Percentiles rank a stretch among this genome's conserved stretches.
Evolutionary conservation across 352 stramenopile genomes (phyloP).

Genomic region (Aphanomyces astaci): DNA sequence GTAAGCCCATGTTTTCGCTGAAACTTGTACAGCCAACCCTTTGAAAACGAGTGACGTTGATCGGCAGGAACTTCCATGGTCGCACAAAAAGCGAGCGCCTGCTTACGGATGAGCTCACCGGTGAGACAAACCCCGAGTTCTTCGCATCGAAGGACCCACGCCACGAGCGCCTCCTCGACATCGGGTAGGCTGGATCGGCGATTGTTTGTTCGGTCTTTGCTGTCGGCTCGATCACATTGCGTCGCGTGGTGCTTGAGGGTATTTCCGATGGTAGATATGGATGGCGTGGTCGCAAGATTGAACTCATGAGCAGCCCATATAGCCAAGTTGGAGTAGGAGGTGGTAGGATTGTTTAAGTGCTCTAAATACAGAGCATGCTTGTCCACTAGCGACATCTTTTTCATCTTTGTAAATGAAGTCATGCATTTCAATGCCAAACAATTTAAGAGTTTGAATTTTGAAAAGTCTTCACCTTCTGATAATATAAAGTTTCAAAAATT

Average conservation of each 20-base stretch:
- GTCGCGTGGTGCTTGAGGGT: background rate
- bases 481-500: no score
- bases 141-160: background rate
- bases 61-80: background rate
- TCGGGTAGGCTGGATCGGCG: background rate
- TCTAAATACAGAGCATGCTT: background rate
- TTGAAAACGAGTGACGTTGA: background rate
- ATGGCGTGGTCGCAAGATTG: background rate
- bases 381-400: background rate
- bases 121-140: background rate
- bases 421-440: no score
- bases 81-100: background rate
- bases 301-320: background rate
- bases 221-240: background rate
- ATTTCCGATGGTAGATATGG: background rate
- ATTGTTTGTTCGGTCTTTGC: background rate
- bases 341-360: background rate
- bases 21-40: conserved; percentile 21
- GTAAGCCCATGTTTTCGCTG: conserved; percentile 17
- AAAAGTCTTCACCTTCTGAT: no score
- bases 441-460: no score
- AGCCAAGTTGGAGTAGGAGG: background rate
- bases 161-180: background rate
- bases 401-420: background rate
- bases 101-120: background rate